Conservation (phyloP, 495 filamentous ascomycete genomes). For the Pyronema domesticum region DNA sequence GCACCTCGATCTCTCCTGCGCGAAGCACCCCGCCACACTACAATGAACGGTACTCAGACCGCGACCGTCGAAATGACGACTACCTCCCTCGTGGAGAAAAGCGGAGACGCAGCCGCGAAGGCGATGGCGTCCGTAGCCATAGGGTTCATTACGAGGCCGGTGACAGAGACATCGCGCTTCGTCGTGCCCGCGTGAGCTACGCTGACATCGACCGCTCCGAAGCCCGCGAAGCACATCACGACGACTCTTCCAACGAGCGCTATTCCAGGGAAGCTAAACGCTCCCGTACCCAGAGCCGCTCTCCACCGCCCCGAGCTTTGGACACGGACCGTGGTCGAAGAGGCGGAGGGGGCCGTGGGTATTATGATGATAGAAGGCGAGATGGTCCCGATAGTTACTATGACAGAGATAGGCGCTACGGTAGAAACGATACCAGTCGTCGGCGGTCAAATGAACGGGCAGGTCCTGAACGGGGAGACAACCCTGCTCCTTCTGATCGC, state of each 20-base stretch:
- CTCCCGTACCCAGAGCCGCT: conserved; percentile 49
- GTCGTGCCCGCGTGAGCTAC: conserved; percentile 21
- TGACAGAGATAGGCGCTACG: conserved; percentile 1
- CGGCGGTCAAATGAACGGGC: conserved; percentile 38
- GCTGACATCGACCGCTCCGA: conserved; percentile 25
- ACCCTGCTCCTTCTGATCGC: conserved; percentile 35
- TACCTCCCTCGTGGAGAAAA: conserved; percentile 20
- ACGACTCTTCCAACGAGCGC: conserved; percentile 21
- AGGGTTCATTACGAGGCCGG: conserved; percentile 21
- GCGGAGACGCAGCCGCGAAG: conserved; percentile 19
- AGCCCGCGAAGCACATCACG: conserved; percentile 9
- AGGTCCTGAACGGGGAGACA: conserved; percentile 49
- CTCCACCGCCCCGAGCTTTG: conserved; percentile 32
- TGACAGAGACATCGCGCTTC: conserved; percentile 12
- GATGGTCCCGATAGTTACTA: conserved; percentile 20
- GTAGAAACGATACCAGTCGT: conserved; percentile 14
- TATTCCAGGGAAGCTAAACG: conserved; percentile 40
- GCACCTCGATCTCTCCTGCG: conserved; percentile 29
- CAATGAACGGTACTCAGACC: conserved; percentile 36
- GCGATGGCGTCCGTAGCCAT: conserved; percentile 19
- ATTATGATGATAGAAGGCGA: conserved; percentile 22
- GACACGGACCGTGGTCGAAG: conserved; percentile 28
- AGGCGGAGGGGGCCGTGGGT: conserved; percentile 26
- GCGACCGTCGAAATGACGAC: conserved; percentile 20
- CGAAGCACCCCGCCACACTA: conserved; percentile 46